Conservation (phyloP, 139 green algal species). For the Auxenochlorella pyrenoidosa region DNA sequence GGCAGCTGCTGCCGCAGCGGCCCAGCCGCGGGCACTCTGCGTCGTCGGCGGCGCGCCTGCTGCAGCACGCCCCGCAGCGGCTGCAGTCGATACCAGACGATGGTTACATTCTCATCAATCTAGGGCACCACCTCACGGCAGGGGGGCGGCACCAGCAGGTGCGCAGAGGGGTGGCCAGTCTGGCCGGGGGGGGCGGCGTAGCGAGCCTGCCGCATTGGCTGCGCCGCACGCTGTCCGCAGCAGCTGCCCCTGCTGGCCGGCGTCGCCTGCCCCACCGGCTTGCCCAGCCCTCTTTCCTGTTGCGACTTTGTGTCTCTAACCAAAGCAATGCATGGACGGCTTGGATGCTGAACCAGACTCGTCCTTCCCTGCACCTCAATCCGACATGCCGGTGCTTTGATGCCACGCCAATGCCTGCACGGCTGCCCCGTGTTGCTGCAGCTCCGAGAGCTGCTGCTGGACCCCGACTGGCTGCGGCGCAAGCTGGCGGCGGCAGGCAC, state of each 20-base stretch:
- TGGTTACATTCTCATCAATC: slow-evolving; percentile 79
- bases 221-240: background rate
- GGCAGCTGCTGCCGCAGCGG: background rate
- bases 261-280: too few species aligned
- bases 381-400: too few species aligned
- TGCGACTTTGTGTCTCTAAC: too few species aligned
- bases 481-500: slow-evolving; percentile 81
- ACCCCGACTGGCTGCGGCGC: slow-evolving; percentile 78
- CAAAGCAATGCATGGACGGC: too few species aligned
- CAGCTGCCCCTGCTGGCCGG: too few species aligned
- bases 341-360: too few species aligned
- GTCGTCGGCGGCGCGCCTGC: background rate
- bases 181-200: background rate
- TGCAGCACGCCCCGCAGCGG: background rate
- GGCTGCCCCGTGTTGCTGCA: slow-evolving; percentile 5
- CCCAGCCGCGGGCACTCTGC: background rate
- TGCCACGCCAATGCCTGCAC: too few species aligned
- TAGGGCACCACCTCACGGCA: slow-evolving; percentile 75
- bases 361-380: too few species aligned
- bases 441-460: slow-evolving; percentile 66
- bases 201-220: background rate
- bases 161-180: background rate
- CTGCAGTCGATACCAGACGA: slow-evolving; percentile 63
- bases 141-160: slow-evolving; percentile 41
- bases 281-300: too few species aligned